Evolutionary conservation across 352 stramenopile species (phyloP), one percentile per base, ranked within the genome.

Genomic region (Chrysophaeum taylorii): DNA sequence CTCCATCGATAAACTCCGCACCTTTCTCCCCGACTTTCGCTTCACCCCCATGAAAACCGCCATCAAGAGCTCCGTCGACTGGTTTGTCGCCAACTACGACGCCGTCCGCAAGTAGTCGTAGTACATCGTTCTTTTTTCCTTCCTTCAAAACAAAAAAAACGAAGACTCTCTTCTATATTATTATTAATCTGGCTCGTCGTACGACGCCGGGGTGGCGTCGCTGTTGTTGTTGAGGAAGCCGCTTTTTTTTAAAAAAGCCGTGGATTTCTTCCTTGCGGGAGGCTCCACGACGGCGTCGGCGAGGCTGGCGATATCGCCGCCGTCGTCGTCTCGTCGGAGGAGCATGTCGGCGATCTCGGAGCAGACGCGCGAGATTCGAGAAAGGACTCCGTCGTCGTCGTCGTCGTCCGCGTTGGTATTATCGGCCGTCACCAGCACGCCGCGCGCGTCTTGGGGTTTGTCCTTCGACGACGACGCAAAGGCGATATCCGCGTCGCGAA

Each of bases 11-110:
- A 98, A 98, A 74, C 80, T 99, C 71, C 85, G 89, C 29, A 75
- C 71, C 41, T 85, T 91, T 31, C 74, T 86, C 45, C 92, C 93
- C 2, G 86, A 92, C 76, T 98, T 97, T 75, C 73, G 95, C 74
- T 99, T 98, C 78, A 97, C 90, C 21, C 74, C 86, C 4, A 95
- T 99, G 36, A 75, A 85, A 27, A 80, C 96, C 23, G 94, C 92
- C 0, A 73, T 94, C 63, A 79, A 90, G 74, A 82, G 91, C 73
- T 78, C 82, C 23, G 83, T 89, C 18, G 81, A 91, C 75, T 94
- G 88, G 88, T 94, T 94, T 78, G 64, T 89, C 1, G 84, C 82
- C 50, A 91, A 94, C 77, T 92, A 90, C 73, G 85, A 91, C 21
- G 82, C 63, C 27, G 71, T 70, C 5, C 75, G 87, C 64, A 92